These are phyloP conservation scores for Asterella californica DNA, from an alignment of 225 moss, liverwort and hornwort species.

Conservation along the genomic window DNA sequence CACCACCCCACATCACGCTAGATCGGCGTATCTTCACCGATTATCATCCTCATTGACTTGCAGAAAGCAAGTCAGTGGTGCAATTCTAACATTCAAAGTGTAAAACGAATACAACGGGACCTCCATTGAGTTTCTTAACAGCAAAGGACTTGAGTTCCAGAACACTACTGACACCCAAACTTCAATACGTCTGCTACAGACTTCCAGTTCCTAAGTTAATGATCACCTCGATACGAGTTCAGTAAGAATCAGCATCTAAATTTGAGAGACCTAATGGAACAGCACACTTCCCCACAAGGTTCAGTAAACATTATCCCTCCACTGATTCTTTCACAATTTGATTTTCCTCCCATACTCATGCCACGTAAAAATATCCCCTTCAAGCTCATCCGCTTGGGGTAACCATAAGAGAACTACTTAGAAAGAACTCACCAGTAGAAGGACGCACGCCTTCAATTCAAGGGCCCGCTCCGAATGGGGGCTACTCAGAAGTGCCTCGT, in stretches of 20 bases:
- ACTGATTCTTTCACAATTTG: not conserved
- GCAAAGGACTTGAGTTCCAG: no score
- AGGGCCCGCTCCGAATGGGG: constrained; percentile 69
- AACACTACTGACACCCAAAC: no score
- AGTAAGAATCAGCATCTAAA: not conserved
- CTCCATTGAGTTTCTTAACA: no score
- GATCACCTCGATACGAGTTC: not conserved
- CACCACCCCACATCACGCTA: no score
- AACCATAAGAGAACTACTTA: not conserved
- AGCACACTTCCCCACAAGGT: not conserved
- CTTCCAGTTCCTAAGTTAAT: not conserved
- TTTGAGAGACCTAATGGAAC: not conserved
- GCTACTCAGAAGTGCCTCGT: constrained; percentile 71
- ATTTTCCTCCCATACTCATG: not conserved
- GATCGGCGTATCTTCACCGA: no score
- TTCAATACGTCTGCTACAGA: not conserved
- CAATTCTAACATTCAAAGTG: no score
- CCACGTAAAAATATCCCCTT: not conserved
- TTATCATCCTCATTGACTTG: no score
- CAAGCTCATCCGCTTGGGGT: not conserved
- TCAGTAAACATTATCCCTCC: not conserved
- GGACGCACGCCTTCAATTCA: constrained; percentile 57
- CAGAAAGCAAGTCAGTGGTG: no score
- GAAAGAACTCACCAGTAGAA: constrained; percentile 46
- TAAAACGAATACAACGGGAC: no score